phyloP scores from a whole-genome alignment of 1,284 basidiomycete species.

The Leccinum griseonigrum region DNA sequence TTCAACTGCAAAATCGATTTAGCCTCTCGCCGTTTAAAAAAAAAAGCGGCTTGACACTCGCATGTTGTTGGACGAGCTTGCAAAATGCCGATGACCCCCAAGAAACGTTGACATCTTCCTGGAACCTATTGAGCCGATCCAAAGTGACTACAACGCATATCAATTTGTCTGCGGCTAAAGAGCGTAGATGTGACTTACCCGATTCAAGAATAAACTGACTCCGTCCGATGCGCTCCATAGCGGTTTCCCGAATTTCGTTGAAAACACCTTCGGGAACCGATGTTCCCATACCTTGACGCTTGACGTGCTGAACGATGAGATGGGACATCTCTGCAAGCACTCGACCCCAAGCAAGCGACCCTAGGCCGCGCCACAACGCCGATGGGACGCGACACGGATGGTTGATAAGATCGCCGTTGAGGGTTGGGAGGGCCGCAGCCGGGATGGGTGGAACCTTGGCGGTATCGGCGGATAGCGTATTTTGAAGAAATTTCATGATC shows the following conservation, averaged over 20 bases:
- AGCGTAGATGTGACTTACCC: neutral
- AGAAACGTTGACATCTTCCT: neutral
- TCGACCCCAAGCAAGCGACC: neutral
- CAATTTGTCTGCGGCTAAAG: neutral
- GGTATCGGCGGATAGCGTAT: neutral
- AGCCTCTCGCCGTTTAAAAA: neutral
- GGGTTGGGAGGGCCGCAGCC: neutral
- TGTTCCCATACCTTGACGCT: neutral
- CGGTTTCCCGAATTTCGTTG: neutral
- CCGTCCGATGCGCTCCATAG: neutral
- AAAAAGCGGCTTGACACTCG: neutral
- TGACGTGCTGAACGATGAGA: neutral
- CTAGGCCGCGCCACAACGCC: neutral
- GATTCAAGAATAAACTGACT: neutral
- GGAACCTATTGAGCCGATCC: neutral
- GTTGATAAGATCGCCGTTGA: neutral
- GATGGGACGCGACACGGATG: neutral
- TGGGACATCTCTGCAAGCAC: neutral
- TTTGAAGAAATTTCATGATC: neutral
- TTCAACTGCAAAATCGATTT: neutral
- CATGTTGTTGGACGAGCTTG: neutral
- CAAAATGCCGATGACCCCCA: neutral
- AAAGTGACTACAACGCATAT: conserved; percentile 1
- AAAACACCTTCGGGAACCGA: neutral
- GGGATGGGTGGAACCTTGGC: neutral